Conservation (phyloP, 2,329 filamentous ascomycete genomes). For the Bipolaris oryzae region DNA sequence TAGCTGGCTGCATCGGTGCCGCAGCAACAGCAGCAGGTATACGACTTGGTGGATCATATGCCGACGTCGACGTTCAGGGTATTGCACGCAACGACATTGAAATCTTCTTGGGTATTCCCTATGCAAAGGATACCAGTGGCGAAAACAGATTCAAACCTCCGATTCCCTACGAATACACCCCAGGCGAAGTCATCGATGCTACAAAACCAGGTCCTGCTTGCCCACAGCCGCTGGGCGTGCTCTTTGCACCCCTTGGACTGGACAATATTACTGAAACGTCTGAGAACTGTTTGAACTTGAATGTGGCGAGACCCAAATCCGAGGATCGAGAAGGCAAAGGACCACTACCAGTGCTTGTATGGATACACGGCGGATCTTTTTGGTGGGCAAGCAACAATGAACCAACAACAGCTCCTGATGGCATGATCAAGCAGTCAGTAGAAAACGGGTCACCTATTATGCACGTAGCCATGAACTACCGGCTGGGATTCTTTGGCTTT, state of each 20-base stretch:
- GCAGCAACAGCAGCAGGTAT: conserved; percentile 10
- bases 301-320: conserved; percentile 62
- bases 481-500: conserved; percentile 50
- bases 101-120: conserved; percentile 56
- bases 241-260: conserved; percentile 35
- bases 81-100: conserved; percentile 54
- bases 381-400: conserved; percentile 42
- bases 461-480: conserved; percentile 46
- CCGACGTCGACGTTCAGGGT: conserved; percentile 52
- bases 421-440: conserved; percentile 55
- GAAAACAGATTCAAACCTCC: conserved; percentile 57
- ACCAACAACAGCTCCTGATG: conserved; percentile 52
- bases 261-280: conserved; percentile 46
- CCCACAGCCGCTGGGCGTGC: conserved; percentile 50
- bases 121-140: conserved; percentile 56
- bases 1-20: conserved; percentile 16
- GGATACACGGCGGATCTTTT: conserved; percentile 62
- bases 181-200: conserved; percentile 48
- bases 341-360: conserved; percentile 62
- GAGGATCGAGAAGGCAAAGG: conserved; percentile 32
- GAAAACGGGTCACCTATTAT: conserved; percentile 51
- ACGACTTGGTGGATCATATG: conserved; percentile 9
- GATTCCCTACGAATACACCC: conserved; percentile 37
- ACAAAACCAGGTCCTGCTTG: conserved; percentile 53
- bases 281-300: conserved; percentile 67